phyloP scores from a whole-genome alignment of 148 eudicot genomes.

The Camellia lanceoleosa region DNA sequence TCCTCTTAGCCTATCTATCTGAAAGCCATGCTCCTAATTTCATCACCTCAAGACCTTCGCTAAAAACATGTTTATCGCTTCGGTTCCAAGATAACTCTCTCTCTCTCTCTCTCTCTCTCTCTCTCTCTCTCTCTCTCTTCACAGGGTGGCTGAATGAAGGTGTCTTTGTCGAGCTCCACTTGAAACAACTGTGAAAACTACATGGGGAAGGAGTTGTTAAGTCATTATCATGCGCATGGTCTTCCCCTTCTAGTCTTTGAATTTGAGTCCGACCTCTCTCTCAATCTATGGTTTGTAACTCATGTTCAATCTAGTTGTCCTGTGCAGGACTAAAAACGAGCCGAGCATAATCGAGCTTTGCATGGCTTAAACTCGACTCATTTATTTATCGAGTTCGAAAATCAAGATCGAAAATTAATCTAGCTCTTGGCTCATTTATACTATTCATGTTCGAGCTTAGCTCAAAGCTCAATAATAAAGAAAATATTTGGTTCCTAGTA shows the following conservation, averaged over 20 bases:
- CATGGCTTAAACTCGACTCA: too few species aligned
- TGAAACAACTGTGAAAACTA: constrained; percentile 26
- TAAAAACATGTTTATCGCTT: constrained; percentile 9
- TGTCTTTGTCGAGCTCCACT: constrained; percentile 31
- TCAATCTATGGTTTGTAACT: not conserved
- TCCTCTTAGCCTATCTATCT: not conserved
- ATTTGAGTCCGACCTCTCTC: not conserved
- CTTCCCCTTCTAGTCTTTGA: not conserved
- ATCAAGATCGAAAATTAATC: too few species aligned
- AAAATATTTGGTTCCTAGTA: too few species aligned
- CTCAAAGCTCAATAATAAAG: too few species aligned
- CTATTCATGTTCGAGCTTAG: too few species aligned
- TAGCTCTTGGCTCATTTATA: too few species aligned
- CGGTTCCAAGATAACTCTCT: constrained; percentile 1
- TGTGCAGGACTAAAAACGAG: too few species aligned
- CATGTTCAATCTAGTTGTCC: too few species aligned
- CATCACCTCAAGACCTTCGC: constrained; percentile 8
- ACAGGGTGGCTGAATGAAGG: not conserved
- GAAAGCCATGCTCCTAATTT: not conserved
- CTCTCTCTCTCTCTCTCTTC: constrained; percentile 5
- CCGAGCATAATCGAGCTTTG: too few species aligned
- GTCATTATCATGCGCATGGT: constrained; percentile 25
- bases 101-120: constrained; percentile 6
- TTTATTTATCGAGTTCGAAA: too few species aligned
- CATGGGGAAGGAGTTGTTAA: constrained; percentile 28